Evolutionary conservation across 2,329 filamentous ascomycete species (phyloP).

Genomic region (Epichloe hybrida): DNA sequence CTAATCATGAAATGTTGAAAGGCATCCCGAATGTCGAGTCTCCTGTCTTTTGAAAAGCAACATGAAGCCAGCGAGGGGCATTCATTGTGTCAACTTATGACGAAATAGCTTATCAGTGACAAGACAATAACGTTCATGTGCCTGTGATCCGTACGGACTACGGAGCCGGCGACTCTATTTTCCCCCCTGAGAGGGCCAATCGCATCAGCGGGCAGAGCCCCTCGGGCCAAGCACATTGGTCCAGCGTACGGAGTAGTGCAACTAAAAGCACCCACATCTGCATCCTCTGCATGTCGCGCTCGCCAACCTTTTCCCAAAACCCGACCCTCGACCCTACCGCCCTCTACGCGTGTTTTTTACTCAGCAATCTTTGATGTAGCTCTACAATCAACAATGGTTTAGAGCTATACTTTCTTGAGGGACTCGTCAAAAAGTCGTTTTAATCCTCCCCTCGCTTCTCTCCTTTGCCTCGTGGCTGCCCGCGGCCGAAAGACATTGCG

Average conservation of each 20-base stretch:
- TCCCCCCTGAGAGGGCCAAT: background rate
- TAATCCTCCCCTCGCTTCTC: background rate
- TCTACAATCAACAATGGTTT: constrained; percentile 5
- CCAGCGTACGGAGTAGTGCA: background rate
- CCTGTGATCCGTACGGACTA: background rate
- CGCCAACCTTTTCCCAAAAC: background rate
- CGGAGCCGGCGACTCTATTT: constrained; percentile 3
- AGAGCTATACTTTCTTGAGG: constrained; percentile 1
- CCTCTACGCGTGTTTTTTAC: constrained; percentile 1
- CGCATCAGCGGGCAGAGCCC: background rate
- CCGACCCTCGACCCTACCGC: background rate
- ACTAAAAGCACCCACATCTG: background rate
- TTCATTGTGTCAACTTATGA: background rate
- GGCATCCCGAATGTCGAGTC: too few relatives aligned
- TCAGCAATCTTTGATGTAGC: constrained; percentile 3
- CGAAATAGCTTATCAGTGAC: background rate
- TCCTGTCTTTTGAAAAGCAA: too few relatives aligned
- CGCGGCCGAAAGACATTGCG: background rate
- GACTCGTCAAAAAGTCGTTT: background rate
- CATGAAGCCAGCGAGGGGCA: too few relatives aligned
- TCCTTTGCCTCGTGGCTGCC: background rate
- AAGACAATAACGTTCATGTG: background rate
- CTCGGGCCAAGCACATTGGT: background rate
- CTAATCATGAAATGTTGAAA: too few relatives aligned
- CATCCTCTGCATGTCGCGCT: background rate